Percentiles rank a stretch among this genome's conserved stretches.
Evolutionary conservation across 306 rosid genomes (phyloP).

Genomic region (Ormosia semicastrata): DNA sequence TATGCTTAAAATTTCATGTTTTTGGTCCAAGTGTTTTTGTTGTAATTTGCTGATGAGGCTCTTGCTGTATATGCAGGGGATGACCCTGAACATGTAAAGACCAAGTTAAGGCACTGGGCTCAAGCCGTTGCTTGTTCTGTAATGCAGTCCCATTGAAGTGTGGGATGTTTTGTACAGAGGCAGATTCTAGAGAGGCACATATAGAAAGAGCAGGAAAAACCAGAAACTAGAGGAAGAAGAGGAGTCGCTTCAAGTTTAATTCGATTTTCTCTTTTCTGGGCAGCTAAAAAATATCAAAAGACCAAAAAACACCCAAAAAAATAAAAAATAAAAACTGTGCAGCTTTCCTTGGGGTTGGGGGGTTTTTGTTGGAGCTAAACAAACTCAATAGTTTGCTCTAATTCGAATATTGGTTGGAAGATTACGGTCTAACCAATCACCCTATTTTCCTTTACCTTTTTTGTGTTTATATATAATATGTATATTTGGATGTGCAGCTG

Average conservation of each 20-base stretch:
- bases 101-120: conserved; percentile 92
- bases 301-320: not conserved
- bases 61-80: conserved; percentile 53
- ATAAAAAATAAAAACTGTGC: not conserved
- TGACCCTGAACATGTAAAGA: conserved; percentile 80
- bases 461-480: not conserved
- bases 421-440: conserved; percentile 1
- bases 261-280: not conserved
- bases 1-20: not conserved
- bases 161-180: conserved; percentile 45
- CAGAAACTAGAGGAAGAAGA: not conserved
- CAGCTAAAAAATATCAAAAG: not conserved
- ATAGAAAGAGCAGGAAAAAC: not conserved
- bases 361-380: conserved; percentile 9
- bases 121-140: conserved; percentile 98
- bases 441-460: not conserved
- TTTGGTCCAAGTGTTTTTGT: not conserved
- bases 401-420: conserved; percentile 12
- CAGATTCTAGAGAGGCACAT: conserved; percentile 18
- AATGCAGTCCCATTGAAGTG: conserved; percentile 56
- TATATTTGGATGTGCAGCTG: not conserved
- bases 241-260: not conserved
- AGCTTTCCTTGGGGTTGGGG: not conserved
- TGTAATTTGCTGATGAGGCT: not conserved
- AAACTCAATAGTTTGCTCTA: not conserved